Base-by-base conservation (phyloP, 495 filamentous ascomycete genomes). In the Sporormia fimetaria region DNA sequence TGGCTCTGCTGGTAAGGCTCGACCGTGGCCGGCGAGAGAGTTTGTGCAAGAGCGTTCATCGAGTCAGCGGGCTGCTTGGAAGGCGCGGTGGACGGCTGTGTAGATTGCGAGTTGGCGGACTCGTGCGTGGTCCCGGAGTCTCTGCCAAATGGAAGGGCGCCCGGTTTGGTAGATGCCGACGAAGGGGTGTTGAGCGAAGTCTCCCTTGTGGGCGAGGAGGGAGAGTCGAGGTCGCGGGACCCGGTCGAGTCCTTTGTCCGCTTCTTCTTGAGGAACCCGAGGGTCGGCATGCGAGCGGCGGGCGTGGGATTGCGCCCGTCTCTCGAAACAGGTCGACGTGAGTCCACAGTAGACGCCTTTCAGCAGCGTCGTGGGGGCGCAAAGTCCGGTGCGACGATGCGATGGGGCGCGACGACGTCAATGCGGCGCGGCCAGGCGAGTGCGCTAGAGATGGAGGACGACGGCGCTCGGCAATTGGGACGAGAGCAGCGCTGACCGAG, bases 241-340 rank as follows among this genome's bases (percentile, higher is more conserved):
- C 59, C 57, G 24, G 55, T 48, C 45, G 61, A 62, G 56, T 85
- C 80, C 77, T 85, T 94, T 67, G 88, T 92, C 73, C 84, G 78
- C 72, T 92, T 87, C 78, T 94, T 95, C 74, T 95, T 98, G 57
- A 98, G 74, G 57, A 94, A 80, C 49, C 84, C 82, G 65, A 84
- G 69, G 54, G 63, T 72, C 68, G 78, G 81, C 81, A 86, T 86
- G 41, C 44, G 54, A 40, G 51, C 55, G 49, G 44, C 51, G 43
- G 40, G 42, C 26, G 26, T 42, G 43, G 51, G 49, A 54, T 49
- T 44, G 35, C 32, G 41, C 51, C 51, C 41, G 34, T 40, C 45
- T 44, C 50, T 35, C 39, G n/a, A n/a, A n/a, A n/a, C n/a, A n/a
- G 50, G 28, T 25, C 28, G 36, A 27, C 25, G 42, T 40, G 32